Percentiles rank a stretch among this genome's conserved stretches.
Conservation (phyloP, 2,329 filamentous ascomycete species). For the Apiospora aurea region DNA sequence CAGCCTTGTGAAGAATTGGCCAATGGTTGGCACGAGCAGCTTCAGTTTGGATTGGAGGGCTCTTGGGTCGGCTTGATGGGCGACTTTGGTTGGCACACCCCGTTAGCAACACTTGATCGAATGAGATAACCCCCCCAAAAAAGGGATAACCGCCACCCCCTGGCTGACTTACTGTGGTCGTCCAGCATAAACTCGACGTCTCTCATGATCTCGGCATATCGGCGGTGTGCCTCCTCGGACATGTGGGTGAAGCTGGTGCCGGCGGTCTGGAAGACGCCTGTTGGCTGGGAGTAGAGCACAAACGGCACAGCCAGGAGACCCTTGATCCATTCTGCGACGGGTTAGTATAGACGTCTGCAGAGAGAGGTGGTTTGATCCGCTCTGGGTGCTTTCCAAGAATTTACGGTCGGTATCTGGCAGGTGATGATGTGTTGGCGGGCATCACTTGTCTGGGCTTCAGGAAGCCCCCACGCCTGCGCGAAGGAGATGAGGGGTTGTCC, state of each 20-base stretch:
- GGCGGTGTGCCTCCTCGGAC: constrained; percentile 80
- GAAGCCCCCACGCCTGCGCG: not conserved
- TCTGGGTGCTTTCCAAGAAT: constrained; percentile 16
- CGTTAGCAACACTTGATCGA: not conserved
- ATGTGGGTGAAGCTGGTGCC: constrained; percentile 72
- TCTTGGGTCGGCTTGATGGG: constrained; percentile 69
- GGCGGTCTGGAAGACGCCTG: constrained; percentile 78
- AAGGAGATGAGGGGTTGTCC: constrained; percentile 20
- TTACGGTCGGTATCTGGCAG: not conserved
- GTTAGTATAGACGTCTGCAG: not conserved
- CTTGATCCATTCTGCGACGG: constrained; percentile 86
- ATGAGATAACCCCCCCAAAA: not conserved
- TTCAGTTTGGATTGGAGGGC: constrained; percentile 86
- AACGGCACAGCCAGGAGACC: constrained; percentile 93
- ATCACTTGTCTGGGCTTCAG: not conserved
- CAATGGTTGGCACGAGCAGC: constrained; percentile 87
- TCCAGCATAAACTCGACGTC: constrained; percentile 92
- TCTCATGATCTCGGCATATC: constrained; percentile 94
- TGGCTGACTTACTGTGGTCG: constrained; percentile 74
- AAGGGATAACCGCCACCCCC: not conserved
- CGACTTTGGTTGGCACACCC: constrained; percentile 20
- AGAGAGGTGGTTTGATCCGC: not conserved
- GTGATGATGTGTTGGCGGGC: not conserved
- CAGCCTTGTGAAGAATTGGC: constrained; percentile 91
- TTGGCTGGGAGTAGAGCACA: constrained; percentile 94